Evolutionary conservation across 1,284 basidiomycete species (phyloP).

Genomic region (Leccinum griseonigrum): DNA sequence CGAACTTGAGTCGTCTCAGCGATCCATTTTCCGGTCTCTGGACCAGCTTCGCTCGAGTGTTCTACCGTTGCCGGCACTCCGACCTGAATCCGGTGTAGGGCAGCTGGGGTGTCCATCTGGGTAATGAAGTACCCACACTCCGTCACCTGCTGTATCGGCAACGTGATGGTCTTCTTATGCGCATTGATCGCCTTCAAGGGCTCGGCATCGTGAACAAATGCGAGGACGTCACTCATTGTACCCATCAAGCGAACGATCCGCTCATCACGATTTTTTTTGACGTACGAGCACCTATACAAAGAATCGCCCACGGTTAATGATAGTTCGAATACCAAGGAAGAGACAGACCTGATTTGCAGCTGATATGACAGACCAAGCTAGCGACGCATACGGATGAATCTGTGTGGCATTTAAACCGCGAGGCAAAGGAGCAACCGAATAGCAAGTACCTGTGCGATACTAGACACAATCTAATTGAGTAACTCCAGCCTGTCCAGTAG

Average conservation of each 20-base stretch:
- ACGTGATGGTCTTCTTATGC: background rate
- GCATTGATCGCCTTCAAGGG: background rate
- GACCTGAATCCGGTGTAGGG: conserved; percentile 84
- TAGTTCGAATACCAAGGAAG: background rate
- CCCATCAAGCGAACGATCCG: background rate
- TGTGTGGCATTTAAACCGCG: background rate
- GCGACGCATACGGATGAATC: background rate
- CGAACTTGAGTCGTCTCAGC: conserved; percentile 94
- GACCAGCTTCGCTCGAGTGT: conserved; percentile 79
- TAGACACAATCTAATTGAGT: background rate
- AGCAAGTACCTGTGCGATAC: background rate
- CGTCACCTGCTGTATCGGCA: background rate
- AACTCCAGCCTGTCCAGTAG: background rate
- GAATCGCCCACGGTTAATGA: background rate
- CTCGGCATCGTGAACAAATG: background rate
- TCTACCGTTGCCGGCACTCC: conserved; percentile 97
- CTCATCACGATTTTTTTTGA: background rate
- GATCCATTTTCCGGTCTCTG: conserved; percentile 96
- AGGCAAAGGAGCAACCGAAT: background rate
- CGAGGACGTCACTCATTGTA: background rate
- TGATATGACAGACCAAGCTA: background rate
- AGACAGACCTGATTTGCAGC: background rate
- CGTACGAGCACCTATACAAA: background rate
- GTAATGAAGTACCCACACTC: background rate
- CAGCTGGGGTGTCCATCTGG: conserved; percentile 94